Base-by-base conservation (phyloP, 148 eudicot genomes). In the Cornus controversa region DNA sequence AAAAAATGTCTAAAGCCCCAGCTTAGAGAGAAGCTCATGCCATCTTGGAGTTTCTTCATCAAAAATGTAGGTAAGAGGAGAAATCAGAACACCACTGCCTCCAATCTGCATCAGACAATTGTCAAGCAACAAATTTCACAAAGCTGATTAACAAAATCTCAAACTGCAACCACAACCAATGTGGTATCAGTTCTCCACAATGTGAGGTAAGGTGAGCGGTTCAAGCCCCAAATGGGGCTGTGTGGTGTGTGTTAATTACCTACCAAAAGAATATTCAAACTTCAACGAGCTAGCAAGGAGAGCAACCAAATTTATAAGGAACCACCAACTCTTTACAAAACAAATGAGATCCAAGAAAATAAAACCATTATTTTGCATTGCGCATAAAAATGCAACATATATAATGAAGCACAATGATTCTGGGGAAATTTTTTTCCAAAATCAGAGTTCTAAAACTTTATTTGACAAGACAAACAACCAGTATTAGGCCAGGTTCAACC, bases 31-130 rank as follows among this genome's bases (percentile, higher is more conserved):
- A 79, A 94, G 85, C 54, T 90, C 79, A 4, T 76, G 83, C 97
- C 97, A 94, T 78, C 98, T 87, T n/a, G 98, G 94, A 54, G 98
- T 83, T 83, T 94, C 98, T 82, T 94, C 96, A 29, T 94, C 98
- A 37, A 94, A 94, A 36, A 94, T 94, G 84, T 94, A 94, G 77
- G 98, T 91, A 75, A 94, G 77, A 63, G 98, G 98, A 34, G 97
- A 92, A 66, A 92, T 70, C 64, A 94, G 84, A 60, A 94, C 98
- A 71, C 98, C 98, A 64, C 98, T 94, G 63, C 98, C 97, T 50
- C 98, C 98, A 75, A 92, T 91, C 98, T 94, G 91, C 84, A 86
- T 66, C 8, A 74, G 64, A 78, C 45, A 24, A 64, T 36, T 31
- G 23, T 4, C 2, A 15, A 65, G 28, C 25, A 66, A 42, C 4